These are phyloP conservation scores for Phytophthora aleatoria DNA, from an alignment of 352 stramenopile species.

Conservation along the genomic window DNA sequence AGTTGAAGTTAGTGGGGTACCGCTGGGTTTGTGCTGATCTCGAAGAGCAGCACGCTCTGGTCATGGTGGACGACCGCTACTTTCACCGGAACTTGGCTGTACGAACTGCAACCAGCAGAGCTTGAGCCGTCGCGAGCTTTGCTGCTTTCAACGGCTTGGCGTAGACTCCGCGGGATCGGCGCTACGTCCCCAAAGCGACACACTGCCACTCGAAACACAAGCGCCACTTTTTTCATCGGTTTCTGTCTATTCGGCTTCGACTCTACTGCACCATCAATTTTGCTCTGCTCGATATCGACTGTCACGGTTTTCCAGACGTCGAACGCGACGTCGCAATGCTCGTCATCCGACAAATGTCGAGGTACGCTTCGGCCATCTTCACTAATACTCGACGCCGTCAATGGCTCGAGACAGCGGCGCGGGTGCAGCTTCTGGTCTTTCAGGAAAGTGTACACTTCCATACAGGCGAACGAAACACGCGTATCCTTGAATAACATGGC, in stretches of 20 bases:
- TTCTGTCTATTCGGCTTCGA: conserved; percentile 31
- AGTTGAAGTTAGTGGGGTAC: conserved; percentile 13
- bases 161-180: conserved; percentile 34
- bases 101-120: conserved; percentile 3
- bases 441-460: conserved; percentile 64
- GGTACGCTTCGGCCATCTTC: conserved; percentile 24
- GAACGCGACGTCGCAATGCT: conserved; percentile 41
- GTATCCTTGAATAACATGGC: conserved; percentile 33
- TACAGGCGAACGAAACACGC: conserved; percentile 42
- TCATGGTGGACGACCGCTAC: conserved; percentile 64
- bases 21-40: conserved; percentile 33
- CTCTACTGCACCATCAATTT: conserved; percentile 3
- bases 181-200: conserved; percentile 47
- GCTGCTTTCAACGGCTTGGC: conserved; percentile 11
- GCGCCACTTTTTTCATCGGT: conserved; percentile 39
- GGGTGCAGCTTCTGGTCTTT: conserved; percentile 75
- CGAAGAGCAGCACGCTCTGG: conserved; percentile 66
- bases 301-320: conserved; percentile 63
- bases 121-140: conserved; percentile 4
- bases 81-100: conserved; percentile 50
- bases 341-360: conserved; percentile 22
- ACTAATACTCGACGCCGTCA: background rate
- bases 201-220: conserved; percentile 66
- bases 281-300: background rate
- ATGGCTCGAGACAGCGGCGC: conserved; percentile 41